Conservation (phyloP, 1,284 basidiomycete genomes). For the Tilletia setariae region DNA sequence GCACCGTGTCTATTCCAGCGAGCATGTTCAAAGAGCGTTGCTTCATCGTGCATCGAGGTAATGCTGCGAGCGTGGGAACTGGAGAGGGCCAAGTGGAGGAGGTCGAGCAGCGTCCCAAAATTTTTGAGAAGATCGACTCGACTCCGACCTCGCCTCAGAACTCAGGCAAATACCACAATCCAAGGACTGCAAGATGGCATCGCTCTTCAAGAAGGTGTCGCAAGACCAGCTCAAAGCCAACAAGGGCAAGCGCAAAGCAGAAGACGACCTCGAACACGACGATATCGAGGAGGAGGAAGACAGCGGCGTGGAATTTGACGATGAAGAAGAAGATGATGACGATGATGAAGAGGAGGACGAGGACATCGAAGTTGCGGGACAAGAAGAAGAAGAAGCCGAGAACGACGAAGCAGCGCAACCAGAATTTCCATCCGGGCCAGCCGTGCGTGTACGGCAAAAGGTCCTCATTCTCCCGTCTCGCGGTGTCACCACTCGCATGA, state of each 20-base stretch:
- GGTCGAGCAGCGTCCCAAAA: background rate
- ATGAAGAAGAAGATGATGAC: constrained; percentile 19
- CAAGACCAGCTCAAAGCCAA: constrained; percentile 19
- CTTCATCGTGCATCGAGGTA: too few relatives aligned
- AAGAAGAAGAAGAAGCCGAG: constrained; percentile 20
- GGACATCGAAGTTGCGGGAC: constrained; percentile 17
- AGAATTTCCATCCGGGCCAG: constrained; percentile 3
- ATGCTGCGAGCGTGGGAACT: background rate
- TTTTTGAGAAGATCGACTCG: background rate
- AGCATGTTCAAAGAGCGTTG: background rate
- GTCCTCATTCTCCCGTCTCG: constrained; percentile 89
- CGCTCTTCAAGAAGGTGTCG: constrained; percentile 35
- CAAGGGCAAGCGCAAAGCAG: constrained; percentile 42
- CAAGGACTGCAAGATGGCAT: constrained; percentile 24
- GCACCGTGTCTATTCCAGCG: background rate
- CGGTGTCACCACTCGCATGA: constrained; percentile 92
- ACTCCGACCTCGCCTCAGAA: too few relatives aligned
- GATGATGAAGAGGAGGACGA: constrained; percentile 5
- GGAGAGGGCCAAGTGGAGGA: background rate
- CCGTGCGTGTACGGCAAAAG: constrained; percentile 58
- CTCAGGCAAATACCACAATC: too few relatives aligned
- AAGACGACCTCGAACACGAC: constrained; percentile 17
- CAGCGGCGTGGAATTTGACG: constrained; percentile 17
- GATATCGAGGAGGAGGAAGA: constrained; percentile 24
- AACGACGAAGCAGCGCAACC: background rate